Conservation (phyloP, 331 rosid genomes). For the Quercus lobata region DNA sequence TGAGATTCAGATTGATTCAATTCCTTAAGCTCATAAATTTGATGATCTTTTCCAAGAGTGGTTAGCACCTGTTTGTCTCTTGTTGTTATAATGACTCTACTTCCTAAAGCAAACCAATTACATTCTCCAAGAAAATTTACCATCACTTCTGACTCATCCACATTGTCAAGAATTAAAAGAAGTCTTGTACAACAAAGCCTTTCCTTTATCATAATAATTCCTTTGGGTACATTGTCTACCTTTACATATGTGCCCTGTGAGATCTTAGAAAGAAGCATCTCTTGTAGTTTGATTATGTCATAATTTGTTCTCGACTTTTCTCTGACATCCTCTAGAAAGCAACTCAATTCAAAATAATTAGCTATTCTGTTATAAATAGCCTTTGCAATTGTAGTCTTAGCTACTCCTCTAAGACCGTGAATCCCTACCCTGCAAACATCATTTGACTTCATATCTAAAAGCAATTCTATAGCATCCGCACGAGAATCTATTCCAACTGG, state of each 20-base stretch:
- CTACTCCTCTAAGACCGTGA: constrained; percentile 23
- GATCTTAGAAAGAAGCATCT: neutral
- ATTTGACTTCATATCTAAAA: neutral
- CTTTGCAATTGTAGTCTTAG: constrained; percentile 25
- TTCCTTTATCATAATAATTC: too few relatives aligned
- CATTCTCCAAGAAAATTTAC: neutral
- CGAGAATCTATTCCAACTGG: constrained; percentile 7
- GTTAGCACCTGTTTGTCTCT: neutral
- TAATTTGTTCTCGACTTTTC: neutral
- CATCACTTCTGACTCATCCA: neutral
- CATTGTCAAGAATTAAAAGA: constrained; percentile 19
- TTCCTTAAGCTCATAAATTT: neutral
- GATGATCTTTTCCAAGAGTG: too few relatives aligned
- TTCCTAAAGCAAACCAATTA: constrained; percentile 20
- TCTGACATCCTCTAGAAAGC: constrained; percentile 10
- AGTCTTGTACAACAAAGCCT: neutral
- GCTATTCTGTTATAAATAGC: constrained; percentile 3
- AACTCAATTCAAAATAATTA: constrained; percentile 1
- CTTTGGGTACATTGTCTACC: too few relatives aligned
- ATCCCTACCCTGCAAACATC: constrained; percentile 10
- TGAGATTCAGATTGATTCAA: neutral
- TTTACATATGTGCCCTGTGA: too few relatives aligned
- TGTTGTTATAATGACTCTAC: constrained; percentile 1
- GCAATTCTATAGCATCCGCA: neutral
- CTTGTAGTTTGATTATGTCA: too few relatives aligned